These are phyloP conservation scores for Candida sojae DNA, from an alignment of 1,139 yeast species.

Conservation along the genomic window DNA sequence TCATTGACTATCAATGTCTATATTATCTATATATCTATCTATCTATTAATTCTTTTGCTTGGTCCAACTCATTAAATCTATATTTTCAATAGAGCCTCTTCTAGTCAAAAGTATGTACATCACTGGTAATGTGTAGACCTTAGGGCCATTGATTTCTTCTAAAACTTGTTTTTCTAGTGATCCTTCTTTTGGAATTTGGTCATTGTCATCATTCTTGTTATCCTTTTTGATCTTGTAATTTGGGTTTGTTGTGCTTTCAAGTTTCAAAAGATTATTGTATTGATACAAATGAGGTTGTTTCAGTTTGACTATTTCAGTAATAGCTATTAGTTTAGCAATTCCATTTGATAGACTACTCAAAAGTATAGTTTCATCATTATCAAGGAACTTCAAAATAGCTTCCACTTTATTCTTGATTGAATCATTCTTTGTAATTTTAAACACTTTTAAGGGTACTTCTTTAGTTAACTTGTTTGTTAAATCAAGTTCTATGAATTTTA, in stretches of 20 bases:
- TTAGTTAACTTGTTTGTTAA: neutral
- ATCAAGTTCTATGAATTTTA: neutral
- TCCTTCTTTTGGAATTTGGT: slow-evolving; percentile 2
- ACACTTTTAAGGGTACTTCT: slow-evolving; percentile 4
- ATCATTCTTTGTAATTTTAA: slow-evolving; percentile 27
- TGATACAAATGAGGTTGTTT: slow-evolving; percentile 10
- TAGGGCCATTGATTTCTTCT: slow-evolving; percentile 17
- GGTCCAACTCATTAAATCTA: slow-evolving; percentile 17
- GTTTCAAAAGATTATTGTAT: slow-evolving; percentile 12
- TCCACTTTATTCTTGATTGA: slow-evolving; percentile 23
- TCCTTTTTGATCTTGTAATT: slow-evolving; percentile 7
- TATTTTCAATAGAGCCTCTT: slow-evolving; percentile 4
- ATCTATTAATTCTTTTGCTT: slow-evolving; percentile 7
- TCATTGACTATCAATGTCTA: too few relatives aligned
- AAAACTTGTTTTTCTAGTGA: slow-evolving; percentile 7
- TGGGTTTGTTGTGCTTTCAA: slow-evolving; percentile 14
- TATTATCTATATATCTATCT: neutral
- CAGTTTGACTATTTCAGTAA: slow-evolving; percentile 29
- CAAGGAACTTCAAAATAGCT: slow-evolving; percentile 15
- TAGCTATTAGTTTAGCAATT: slow-evolving; percentile 26
- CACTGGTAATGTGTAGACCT: slow-evolving; percentile 22
- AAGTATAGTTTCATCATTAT: slow-evolving; percentile 13
- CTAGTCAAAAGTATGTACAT: slow-evolving; percentile 19
- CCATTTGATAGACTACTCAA: slow-evolving; percentile 21
- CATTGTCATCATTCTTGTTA: neutral